Evolutionary conservation across 495 filamentous ascomycete species (phyloP), one percentile per base, ranked within the genome.

Genomic region (Trichoderma virens): DNA sequence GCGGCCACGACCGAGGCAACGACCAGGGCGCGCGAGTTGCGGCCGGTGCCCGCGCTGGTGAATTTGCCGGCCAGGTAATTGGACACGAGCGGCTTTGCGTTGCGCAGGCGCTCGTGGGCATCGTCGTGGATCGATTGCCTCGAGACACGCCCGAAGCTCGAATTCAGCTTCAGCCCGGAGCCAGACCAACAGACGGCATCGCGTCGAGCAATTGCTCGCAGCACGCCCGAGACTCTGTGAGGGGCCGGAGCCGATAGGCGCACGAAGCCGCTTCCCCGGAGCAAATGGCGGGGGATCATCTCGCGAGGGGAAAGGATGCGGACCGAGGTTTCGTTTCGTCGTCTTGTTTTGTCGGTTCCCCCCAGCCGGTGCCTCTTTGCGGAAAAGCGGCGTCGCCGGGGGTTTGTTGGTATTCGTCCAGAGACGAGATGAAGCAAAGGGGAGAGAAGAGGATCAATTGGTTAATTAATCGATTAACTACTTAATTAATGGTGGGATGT

Each of bases 11-110:
- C 68, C n/a, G 73, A 65, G 20, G 78, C 18, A 1, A 71, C 23
- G 16, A 72, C 39, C 9, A 82, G 47, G 13, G 67, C 65, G 67
- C 73, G 73, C 25, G 76, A 71, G 23, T 64, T 68, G 23, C 70
- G 74, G 30, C 71, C 72, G 59, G 68, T 68, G 23, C 67, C 47
- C 31, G 71, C 59, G 16, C 60, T 66, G 39, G 62, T 45, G 14
- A 78, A 11, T 13, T 68, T 62, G 31, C 69, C 62, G 45, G 65
- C 61, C 8, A 30, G 7, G 34, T n/a, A 6, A 28, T 62, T 39
- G 0, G 73, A 73, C 65, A 79, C n/a, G 18, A 83, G 73, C 1
- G 79, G 79, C 28, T 71, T 69, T 5, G 79, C 79, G 14, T 69
- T 62, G 27, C 65, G 67, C 51, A 75, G 68, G 25, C 65, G 70